Evolutionary conservation across 2,329 filamentous ascomycete species (phyloP).

Genomic region (Fusarium sp.): DNA sequence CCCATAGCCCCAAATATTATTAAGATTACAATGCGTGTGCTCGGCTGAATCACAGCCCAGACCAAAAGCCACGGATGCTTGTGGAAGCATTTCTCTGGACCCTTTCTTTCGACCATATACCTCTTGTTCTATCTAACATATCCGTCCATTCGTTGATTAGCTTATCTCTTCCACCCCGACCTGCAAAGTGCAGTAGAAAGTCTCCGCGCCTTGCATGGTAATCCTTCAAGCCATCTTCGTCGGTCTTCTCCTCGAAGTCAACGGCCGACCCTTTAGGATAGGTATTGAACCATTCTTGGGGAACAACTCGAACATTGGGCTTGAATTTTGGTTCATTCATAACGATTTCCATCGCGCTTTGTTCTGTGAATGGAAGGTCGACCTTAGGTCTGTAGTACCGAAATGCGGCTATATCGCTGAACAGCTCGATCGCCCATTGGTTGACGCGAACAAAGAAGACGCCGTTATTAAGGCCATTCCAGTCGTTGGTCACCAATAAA

Average conservation of each 20-base stretch:
- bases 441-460: neutral
- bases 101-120: neutral
- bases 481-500: neutral
- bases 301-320: neutral
- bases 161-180: neutral
- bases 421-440: neutral
- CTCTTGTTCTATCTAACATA: neutral
- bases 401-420: neutral
- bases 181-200: conserved; percentile 1
- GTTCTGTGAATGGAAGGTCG: neutral
- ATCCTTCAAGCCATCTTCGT: neutral
- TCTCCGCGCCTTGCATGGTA: neutral
- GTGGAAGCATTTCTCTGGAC: neutral
- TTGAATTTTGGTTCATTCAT: neutral
- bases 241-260: neutral
- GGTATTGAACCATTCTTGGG: conserved; percentile 1
- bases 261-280: neutral
- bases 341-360: conserved; percentile 1
- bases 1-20: too few species aligned
- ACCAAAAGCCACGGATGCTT: neutral
- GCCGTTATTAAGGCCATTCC: neutral
- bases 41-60: neutral
- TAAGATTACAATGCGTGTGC: too few species aligned
- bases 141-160: neutral
- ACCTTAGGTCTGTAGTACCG: neutral